Percentiles rank a stretch among this genome's conserved stretches.
Conservation (phyloP, 352 stramenopile species). For the Elongisporangium anandrum region DNA sequence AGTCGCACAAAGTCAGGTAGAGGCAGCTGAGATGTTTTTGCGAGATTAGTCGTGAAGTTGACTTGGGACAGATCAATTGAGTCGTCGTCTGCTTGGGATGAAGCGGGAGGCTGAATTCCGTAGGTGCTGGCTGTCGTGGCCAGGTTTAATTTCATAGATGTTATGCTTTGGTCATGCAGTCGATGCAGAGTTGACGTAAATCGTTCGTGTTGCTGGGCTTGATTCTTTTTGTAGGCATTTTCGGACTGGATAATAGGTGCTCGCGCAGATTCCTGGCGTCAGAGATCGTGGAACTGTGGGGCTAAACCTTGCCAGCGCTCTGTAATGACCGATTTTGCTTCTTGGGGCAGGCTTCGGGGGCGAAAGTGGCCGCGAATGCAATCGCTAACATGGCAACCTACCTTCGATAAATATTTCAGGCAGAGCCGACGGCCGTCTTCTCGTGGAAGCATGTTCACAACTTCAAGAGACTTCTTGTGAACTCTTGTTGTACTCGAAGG, state of each 20-base stretch:
- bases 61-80: not conserved
- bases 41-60: not conserved
- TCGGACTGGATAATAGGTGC: not conserved
- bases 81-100: not conserved
- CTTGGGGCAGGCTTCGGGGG: not conserved
- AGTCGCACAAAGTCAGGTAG: conserved; percentile 7
- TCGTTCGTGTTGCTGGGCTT: not conserved
- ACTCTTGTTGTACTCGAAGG: conserved; percentile 2
- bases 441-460: not conserved
- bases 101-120: not conserved
- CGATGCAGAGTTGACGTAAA: not conserved
- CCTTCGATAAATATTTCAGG: conserved; percentile 10
- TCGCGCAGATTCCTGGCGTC: not conserved
- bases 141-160: not conserved
- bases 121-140: not conserved
- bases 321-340: conserved; percentile 2
- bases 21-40: not conserved
- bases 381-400: conserved; percentile 2
- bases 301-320: conserved; percentile 1
- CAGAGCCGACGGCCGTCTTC: not conserved
- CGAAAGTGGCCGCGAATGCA: conserved; percentile 6
- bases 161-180: not conserved
- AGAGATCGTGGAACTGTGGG: conserved; percentile 2
- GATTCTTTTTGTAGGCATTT: not conserved
- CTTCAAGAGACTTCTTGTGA: conserved; percentile 1